These are phyloP conservation scores for Suaeda aralocaspica DNA, from an alignment of 148 eudicot genomes.

Conservation along the genomic window DNA sequence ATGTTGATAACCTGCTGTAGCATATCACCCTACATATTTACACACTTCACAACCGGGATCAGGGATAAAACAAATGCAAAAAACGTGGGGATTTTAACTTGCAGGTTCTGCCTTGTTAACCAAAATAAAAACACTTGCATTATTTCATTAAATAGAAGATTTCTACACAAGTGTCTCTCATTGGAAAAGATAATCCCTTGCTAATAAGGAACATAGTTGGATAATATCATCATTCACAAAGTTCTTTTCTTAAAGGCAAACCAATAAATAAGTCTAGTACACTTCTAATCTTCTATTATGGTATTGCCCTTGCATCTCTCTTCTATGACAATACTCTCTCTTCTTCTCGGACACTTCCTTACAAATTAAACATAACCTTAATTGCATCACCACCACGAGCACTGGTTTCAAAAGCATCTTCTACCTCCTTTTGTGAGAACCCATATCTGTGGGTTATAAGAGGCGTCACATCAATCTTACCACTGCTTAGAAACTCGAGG, in stretches of 20 bases:
- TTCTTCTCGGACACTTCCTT: slow-evolving; percentile 7
- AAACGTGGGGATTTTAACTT: not conserved
- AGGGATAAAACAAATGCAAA: not conserved
- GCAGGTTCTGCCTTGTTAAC: not conserved
- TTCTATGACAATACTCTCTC: not conserved
- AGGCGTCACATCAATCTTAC: slow-evolving; percentile 88
- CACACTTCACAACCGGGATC: not conserved
- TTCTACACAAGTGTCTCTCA: not conserved
- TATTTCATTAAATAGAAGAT: too few relatives aligned
- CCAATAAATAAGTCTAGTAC: too few relatives aligned
- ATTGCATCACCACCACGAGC: slow-evolving; percentile 78
- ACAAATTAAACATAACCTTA: slow-evolving; percentile 86
- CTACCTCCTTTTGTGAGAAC: slow-evolving; percentile 79
- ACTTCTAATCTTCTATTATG: too few relatives aligned
- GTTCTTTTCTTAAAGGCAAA: too few relatives aligned
- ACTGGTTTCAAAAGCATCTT: slow-evolving; percentile 82
- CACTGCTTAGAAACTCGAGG: slow-evolving; percentile 68
- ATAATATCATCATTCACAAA: too few relatives aligned
- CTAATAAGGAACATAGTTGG: too few relatives aligned
- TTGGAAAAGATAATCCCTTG: not conserved
- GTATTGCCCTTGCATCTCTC: not conserved
- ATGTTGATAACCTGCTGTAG: too few relatives aligned
- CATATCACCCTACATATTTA: not conserved
- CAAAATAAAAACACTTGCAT: not conserved
- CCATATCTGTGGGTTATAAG: slow-evolving; percentile 82